A percentile compares a stretch with the other conserved stretches of the same genome.
These are phyloP conservation scores for Sclerotinia sclerotiorum DNA, from an alignment of 2,329 filamentous ascomycete genomes.

Conservation along the genomic window DNA sequence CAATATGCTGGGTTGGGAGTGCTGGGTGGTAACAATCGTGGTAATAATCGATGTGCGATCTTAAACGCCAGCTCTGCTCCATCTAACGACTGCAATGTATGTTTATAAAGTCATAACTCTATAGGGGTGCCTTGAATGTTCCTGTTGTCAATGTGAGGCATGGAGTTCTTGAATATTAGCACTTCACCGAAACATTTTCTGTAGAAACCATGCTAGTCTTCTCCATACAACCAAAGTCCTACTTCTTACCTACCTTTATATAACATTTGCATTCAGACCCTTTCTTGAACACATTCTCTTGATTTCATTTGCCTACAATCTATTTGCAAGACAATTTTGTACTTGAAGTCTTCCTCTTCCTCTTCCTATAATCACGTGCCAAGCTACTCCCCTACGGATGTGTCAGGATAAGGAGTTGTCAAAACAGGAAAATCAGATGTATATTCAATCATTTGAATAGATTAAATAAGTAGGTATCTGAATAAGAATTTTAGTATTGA, in stretches of 20 bases:
- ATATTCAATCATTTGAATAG: neutral
- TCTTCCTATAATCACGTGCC: neutral
- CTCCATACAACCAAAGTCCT: neutral
- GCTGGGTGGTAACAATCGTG: too few species aligned
- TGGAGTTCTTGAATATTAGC: neutral
- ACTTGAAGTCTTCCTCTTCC: neutral
- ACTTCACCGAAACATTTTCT: neutral
- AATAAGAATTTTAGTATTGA: neutral
- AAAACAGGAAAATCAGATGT: neutral
- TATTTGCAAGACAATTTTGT: neutral
- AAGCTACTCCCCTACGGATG: neutral
- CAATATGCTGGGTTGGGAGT: neutral
- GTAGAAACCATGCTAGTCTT: neutral
- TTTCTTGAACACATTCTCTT: neutral
- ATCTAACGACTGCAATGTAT: neutral
- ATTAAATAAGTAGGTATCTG: neutral
- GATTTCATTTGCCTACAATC: neutral
- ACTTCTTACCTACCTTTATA: neutral
- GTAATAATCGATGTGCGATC: neutral
- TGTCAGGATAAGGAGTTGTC: neutral
- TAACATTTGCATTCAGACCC: neutral
- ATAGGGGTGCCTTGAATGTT: neutral
- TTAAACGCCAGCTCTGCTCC: neutral
- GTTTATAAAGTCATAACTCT: too few species aligned
- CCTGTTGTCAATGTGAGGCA: neutral